These are phyloP conservation scores for Nannochloris sp. DNA, from an alignment of 139 green algal genomes.

Conservation along the genomic window DNA sequence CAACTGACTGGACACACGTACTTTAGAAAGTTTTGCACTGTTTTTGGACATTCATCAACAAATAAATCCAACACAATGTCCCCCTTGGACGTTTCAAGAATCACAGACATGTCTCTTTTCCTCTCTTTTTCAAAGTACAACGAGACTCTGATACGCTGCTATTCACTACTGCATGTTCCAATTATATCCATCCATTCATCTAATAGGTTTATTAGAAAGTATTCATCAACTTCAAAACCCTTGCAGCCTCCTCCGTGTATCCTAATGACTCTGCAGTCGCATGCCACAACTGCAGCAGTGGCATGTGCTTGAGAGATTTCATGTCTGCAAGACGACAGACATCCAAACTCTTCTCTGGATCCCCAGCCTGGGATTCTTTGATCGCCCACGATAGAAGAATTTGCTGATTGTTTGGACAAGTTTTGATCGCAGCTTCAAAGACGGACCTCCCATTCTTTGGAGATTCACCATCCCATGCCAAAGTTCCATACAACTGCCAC, in stretches of 20 bases:
- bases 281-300: slow-evolving; percentile 1
- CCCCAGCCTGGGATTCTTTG: slow-evolving; percentile 34
- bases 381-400: slow-evolving; percentile 71
- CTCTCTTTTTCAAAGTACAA: not conserved
- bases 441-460: slow-evolving; percentile 22
- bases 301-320: not conserved
- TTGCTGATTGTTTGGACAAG: slow-evolving; percentile 46
- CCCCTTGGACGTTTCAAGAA: slow-evolving; percentile 90
- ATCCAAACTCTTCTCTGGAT: slow-evolving; percentile 20
- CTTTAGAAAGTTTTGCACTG: slow-evolving; percentile 90
- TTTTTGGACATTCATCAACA: slow-evolving; percentile 66
- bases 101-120: slow-evolving; percentile 67
- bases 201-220: not conserved
- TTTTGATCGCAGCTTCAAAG: slow-evolving; percentile 30
- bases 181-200: not conserved
- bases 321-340: slow-evolving; percentile 16
- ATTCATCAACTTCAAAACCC: not conserved
- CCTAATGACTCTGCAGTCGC: not conserved
- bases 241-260: not conserved
- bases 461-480: slow-evolving; percentile 22
- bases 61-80: slow-evolving; percentile 92
- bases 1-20: slow-evolving; percentile 3
- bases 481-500: slow-evolving; percentile 39
- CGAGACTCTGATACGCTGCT: not conserved
- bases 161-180: not conserved